Evolutionary conservation across 179 eudicot species (phyloP), one percentile per base, ranked within the genome.

Genomic region (Drosera spatulata): DNA sequence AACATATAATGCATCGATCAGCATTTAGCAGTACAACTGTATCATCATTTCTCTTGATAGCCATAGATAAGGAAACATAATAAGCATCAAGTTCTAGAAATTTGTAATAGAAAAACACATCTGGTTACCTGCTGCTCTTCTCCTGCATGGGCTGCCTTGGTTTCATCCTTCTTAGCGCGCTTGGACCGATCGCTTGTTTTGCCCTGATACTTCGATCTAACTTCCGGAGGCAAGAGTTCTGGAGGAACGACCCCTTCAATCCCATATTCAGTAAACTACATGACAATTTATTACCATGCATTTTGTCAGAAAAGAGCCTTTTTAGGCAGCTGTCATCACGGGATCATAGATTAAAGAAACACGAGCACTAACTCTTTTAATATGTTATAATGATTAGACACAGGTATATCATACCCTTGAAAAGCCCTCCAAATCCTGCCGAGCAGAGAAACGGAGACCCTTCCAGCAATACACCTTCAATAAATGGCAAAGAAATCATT

Each of bases 391-490:
- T 22, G 33, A 13, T 33, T 33, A 52, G 10, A n/a, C n/a, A 10
- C 22, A 10, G 53, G 53, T 3, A 50, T 10, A 50, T 50, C 45
- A 43, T 80, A 89, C 99, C 68, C 82, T 82, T 44, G 99, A 93
- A 77, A 93, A 93, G 59, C 88, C 97, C 66, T 93, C 99, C 80
- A 93, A 80, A 72, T 93, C 99, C 71, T 93, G 97, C 52, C 95
- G 81, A 58, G 99, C 99, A 54, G 99, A 85, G 60, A 89, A 81
- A 56, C 99, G 82, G 50, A 93, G 88, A 71, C 99, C 99, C 77
- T 93, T 93, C 99, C 99, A 93, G 75, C 99, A 93, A 70, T 93
- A 93, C 39, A 93, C 99, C 99, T 93, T 73, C 55, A 75, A 12
- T 48, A 67, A 39, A 62, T 44, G 56, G 42, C 53, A 63, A 11